Conservation (phyloP, 2,329 filamentous ascomycete genomes). For the Pezicula neosporulosa region DNA sequence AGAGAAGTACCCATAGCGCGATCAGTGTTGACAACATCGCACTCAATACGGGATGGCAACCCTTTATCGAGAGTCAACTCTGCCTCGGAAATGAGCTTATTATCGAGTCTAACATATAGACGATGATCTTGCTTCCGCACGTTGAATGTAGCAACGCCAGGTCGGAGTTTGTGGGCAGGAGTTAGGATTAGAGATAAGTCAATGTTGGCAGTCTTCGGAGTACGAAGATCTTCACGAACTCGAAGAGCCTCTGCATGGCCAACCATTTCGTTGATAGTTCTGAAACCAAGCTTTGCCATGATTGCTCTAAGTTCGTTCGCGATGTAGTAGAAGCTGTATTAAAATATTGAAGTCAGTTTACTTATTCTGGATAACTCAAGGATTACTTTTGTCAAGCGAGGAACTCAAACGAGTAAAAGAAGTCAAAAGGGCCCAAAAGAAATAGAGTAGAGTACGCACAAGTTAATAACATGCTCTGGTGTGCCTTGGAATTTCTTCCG, state of each 20-base stretch:
- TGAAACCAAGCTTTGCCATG: conserved; percentile 93
- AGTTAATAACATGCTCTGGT: conserved; percentile 96
- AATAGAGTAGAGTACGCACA: conserved; percentile 55
- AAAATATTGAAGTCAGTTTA: too few species aligned
- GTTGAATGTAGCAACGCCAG: conserved; percentile 94
- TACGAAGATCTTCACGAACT: conserved; percentile 84
- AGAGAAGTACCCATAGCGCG: conserved; percentile 89
- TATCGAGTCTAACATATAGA: conserved; percentile 88
- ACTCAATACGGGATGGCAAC: conserved; percentile 87
- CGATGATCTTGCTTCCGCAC: conserved; percentile 96
- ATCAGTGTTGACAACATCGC: conserved; percentile 94
- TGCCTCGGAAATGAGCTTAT: conserved; percentile 94
- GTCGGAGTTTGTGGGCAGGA: conserved; percentile 91
- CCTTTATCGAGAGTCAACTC: conserved; percentile 94
- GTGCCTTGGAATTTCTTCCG: conserved; percentile 91
- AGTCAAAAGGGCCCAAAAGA: background rate
- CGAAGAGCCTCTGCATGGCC: conserved; percentile 83
- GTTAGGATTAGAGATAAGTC: conserved; percentile 91
- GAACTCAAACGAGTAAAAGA: background rate
- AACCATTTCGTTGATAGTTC: conserved; percentile 97
- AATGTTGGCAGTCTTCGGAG: conserved; percentile 86
- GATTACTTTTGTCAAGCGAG: background rate
- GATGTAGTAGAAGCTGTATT: conserved; percentile 66
- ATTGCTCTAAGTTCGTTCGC: conserved; percentile 94
- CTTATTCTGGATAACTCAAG: background rate